Evolutionary conservation across 1,139 yeast species (phyloP).

Genomic region (Kodamaea arcana): DNA sequence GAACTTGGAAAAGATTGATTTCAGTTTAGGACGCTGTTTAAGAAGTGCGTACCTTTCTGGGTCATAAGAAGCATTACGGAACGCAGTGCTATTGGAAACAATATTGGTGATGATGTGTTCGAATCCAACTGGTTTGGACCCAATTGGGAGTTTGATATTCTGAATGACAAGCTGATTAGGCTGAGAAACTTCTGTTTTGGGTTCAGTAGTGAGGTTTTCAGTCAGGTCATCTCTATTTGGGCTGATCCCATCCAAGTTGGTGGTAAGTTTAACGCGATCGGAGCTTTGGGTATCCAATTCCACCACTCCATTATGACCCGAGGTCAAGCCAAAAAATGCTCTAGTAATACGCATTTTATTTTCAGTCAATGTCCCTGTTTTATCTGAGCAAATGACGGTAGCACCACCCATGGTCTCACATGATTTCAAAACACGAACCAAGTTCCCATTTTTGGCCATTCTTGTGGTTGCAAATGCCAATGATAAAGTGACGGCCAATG

Average conservation of each 20-base stretch:
- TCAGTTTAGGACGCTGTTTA: conserved; percentile 26
- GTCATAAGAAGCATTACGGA: conserved; percentile 55
- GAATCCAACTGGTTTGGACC: too few species aligned
- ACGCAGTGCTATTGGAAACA: conserved; percentile 81
- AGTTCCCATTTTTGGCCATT: conserved; percentile 94
- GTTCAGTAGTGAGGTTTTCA: neutral
- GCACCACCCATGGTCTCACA: conserved; percentile 99
- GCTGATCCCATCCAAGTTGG: neutral
- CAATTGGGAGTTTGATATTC: too few species aligned
- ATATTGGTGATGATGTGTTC: conserved; percentile 55
- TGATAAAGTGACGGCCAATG: conserved; percentile 92
- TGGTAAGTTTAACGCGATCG: neutral
- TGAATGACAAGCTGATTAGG: neutral
- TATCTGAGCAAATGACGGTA: conserved; percentile 94
- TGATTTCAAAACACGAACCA: conserved; percentile 88
- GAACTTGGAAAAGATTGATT: conserved; percentile 19
- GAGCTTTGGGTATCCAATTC: conserved; percentile 2
- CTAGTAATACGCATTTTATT: conserved; percentile 86
- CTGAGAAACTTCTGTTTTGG: neutral
- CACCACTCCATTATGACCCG: conserved; percentile 2
- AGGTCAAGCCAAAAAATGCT: conserved; percentile 54
- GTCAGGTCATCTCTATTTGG: neutral
- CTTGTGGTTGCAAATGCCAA: conserved; percentile 96
- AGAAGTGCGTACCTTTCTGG: conserved; percentile 31
- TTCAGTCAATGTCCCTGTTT: conserved; percentile 94